Evolutionary conservation across 2,329 filamentous ascomycete species (phyloP), one percentile per base, ranked within the genome.

Genomic region (Pyrenochaeta sp.): DNA sequence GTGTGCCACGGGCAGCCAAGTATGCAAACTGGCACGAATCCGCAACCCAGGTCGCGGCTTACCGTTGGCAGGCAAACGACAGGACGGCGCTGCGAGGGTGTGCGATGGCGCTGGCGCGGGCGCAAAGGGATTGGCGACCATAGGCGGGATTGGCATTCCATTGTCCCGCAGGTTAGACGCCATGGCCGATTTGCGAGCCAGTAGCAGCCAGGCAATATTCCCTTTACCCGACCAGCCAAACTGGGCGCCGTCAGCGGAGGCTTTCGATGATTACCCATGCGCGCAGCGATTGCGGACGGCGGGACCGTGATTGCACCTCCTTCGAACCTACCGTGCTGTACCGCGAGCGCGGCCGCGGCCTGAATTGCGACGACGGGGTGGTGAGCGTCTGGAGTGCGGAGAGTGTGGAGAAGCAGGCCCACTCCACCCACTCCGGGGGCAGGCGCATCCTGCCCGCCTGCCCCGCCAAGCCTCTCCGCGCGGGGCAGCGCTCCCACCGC

Each of bases 181-280:
- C 36, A 41, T 41, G 48, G 41, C 37, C 47, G 38, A 39, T 45
- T 41, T 52, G 42, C 51, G 45, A 46, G 51, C 63, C 58, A 68
- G 65, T 68, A 23, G 54, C 47, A 54, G 38, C 13, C 23, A 26
- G 27, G 29, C 38, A 41, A 37, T 41, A 36, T 48, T 68, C 66
- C 66, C 42, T 69, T 68, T 66, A 68, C 44, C 65, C 66, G 66
- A 59, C 35, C 29, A 21, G 32, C 27, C 30, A 40, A 44, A 39
- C 47, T 55, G 48, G 49, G 49, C 51, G 31, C 34, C 42, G 58
- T 58, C 53, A 63, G 51, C 50, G 46, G 43, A 41, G 46, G 41
- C 32, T 10, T 14, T 15, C 41, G 41, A 38, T 44, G 19, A 34
- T 24, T 41, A 49, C 30, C 44, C 48, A 41, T 35, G 47, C 11